Conservation (phyloP, 768 basidiomycete genomes). For the Peribolospora kevripleyi region DNA sequence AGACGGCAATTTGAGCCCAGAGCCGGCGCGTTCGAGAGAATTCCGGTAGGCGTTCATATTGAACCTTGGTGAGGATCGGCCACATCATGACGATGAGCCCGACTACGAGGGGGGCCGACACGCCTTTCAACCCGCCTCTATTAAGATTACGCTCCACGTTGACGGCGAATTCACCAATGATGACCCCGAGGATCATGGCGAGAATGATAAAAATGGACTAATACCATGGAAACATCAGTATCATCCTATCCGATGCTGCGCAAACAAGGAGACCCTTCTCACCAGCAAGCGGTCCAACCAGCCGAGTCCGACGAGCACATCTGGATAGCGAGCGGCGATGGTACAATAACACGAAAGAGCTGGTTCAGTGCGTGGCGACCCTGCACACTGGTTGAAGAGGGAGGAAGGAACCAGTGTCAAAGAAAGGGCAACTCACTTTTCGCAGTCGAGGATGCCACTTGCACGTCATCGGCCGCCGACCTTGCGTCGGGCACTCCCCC, state of each 20-base stretch:
- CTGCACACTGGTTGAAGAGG: too few species aligned
- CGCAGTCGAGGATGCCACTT: too few species aligned
- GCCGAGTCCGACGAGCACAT: slow-evolving; percentile 18
- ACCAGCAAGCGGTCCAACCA: slow-evolving; percentile 36
- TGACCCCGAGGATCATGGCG: slow-evolving; percentile 48
- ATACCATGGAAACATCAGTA: too few species aligned
- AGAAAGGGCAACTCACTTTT: too few species aligned
- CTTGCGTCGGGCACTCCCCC: too few species aligned
- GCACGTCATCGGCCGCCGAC: too few species aligned
- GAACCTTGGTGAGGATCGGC: slow-evolving; percentile 40
- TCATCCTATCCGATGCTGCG: too few species aligned
- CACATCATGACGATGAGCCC: slow-evolving; percentile 76
- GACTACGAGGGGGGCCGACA: slow-evolving; percentile 55
- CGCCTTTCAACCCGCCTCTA: slow-evolving; percentile 37
- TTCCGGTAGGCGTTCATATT: slow-evolving; percentile 42
- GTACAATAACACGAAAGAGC: too few species aligned
- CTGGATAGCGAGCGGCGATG: too few species aligned
- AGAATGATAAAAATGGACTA: slow-evolving; percentile 35
- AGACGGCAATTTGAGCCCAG: slow-evolving; percentile 45
- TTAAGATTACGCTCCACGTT: slow-evolving; percentile 36
- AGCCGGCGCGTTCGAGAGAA: slow-evolving; percentile 31
- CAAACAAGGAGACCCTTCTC: too few species aligned
- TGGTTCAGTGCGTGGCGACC: too few species aligned
- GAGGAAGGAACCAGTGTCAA: too few species aligned
- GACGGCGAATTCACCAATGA: slow-evolving; percentile 37